These are phyloP conservation scores for Termitomyces sp. DNA, from an alignment of 768 basidiomycete genomes.

Conservation along the genomic window DNA sequence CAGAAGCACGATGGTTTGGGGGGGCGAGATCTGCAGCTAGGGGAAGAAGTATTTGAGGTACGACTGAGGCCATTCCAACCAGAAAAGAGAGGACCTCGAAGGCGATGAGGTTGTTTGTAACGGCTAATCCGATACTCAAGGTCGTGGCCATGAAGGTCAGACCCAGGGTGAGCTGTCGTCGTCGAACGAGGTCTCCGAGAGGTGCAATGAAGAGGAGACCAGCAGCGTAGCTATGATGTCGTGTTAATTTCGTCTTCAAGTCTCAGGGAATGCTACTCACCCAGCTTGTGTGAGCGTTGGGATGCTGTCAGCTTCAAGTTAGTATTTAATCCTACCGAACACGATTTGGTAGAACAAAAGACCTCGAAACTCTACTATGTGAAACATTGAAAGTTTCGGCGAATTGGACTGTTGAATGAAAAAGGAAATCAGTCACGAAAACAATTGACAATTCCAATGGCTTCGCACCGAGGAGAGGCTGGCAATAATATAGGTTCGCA, in stretches of 20 bases:
- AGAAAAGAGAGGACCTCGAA: constrained; percentile 71
- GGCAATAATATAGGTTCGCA: constrained; percentile 7
- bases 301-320: neutral
- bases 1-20: constrained; percentile 63
- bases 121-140: constrained; percentile 62
- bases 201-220: constrained; percentile 77
- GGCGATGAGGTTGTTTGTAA: constrained; percentile 51
- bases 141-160: constrained; percentile 35
- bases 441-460: neutral
- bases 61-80: constrained; percentile 66
- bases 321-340: neutral
- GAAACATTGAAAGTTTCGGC: constrained; percentile 6
- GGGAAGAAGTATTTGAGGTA: constrained; percentile 72
- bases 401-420: neutral
- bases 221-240: constrained; percentile 52
- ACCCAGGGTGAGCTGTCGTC: constrained; percentile 63
- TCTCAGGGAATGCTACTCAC: neutral
- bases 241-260: neutral
- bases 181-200: constrained; percentile 75
- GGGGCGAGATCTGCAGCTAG: constrained; percentile 82
- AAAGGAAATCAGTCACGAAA: neutral
- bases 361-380: constrained; percentile 8
- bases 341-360: neutral
- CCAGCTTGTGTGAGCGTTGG: constrained; percentile 11
- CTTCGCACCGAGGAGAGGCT: constrained; percentile 4